Conservation (phyloP, 305 asterid species). For the Fraxinus nigra region DNA sequence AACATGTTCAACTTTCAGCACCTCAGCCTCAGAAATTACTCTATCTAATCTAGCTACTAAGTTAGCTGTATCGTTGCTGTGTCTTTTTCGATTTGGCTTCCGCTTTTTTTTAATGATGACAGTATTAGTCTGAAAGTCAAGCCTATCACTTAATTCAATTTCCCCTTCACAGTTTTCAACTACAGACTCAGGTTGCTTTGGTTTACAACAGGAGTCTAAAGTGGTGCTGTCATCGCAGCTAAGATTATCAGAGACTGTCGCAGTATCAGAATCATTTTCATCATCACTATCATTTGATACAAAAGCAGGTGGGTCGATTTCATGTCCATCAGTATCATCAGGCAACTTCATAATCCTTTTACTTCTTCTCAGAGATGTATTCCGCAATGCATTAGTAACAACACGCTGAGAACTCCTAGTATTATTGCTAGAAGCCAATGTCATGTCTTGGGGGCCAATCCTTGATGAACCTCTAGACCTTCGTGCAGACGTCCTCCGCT, state of each 20-base stretch:
- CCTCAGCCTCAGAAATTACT: slow-evolving; percentile 42
- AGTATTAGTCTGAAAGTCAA: slow-evolving; percentile 58
- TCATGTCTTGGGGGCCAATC: slow-evolving; percentile 38
- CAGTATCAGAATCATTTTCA: slow-evolving; percentile 63
- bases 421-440: slow-evolving; percentile 31
- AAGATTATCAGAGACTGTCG: slow-evolving; percentile 57
- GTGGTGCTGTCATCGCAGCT: slow-evolving; percentile 60
- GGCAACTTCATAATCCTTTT: slow-evolving; percentile 55
- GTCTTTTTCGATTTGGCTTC: slow-evolving; percentile 66
- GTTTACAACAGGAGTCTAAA: slow-evolving; percentile 53
- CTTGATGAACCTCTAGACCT: slow-evolving; percentile 63
- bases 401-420: slow-evolving; percentile 39
- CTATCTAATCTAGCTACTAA: slow-evolving; percentile 36
- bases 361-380: slow-evolving; percentile 59
- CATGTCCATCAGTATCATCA: slow-evolving; percentile 58
- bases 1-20: slow-evolving; percentile 36
- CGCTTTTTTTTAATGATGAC: slow-evolving; percentile 69
- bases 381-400: slow-evolving; percentile 33
- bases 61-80: slow-evolving; percentile 38
- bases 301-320: slow-evolving; percentile 47
- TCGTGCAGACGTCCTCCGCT: slow-evolving; percentile 46
- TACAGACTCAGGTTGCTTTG: slow-evolving; percentile 35
- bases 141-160: slow-evolving; percentile 52
- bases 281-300: slow-evolving; percentile 57
- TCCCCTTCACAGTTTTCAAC: slow-evolving; percentile 46